Evolutionary conservation across 495 filamentous ascomycete species (phyloP), one percentile per base, ranked within the genome.

Genomic region (Tuber indicum): DNA sequence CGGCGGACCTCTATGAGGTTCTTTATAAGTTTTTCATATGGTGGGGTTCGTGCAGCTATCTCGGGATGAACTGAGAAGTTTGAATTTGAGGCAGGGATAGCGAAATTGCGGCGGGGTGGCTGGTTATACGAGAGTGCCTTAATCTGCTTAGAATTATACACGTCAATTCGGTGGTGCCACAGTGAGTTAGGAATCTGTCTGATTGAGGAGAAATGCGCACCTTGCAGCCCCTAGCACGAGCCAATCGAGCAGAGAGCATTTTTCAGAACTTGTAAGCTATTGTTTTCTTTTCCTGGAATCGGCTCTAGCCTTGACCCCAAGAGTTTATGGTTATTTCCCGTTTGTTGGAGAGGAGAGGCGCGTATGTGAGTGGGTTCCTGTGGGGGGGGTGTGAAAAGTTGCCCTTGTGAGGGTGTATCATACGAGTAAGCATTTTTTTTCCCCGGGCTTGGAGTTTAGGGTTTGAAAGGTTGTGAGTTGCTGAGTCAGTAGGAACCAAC

Each of bases 1-100:
- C 88, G 87, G 36, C 93, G 92, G 41, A 96, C 93, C 82, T 90
- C 83, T 21, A 85, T 82, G 12, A 93, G 86, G 73, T 87, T 89
- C 44, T 86, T 84, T 41, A 89, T 82, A 42, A 92, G 88, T 81
- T 89, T 90, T 16, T 85, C 81, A 84, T 92, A 93, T n/a, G 90
- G 90, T 26, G 90, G 90, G 76, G 86, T 88, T 78, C 90, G 87
- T 32, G 86, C 86, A 62, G 85, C 83, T 44, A 88, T 78, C 75
- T 86, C 81, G 36, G 84, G 79, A 73, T 81, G 76, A 2, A 79
- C 62, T 46, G 76, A 73, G 58, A 75, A 76, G 26, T 75, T 83
- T 17, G 72, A 52, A 45, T 70, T 79, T 76, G 72, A 78, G 46
- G 85, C 72, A 66, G 85, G 83, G 44, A 84, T 82, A 72, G 85